Base-by-base conservation (phyloP, 2,329 filamentous ascomycete species). In the Drechslera avenae region DNA sequence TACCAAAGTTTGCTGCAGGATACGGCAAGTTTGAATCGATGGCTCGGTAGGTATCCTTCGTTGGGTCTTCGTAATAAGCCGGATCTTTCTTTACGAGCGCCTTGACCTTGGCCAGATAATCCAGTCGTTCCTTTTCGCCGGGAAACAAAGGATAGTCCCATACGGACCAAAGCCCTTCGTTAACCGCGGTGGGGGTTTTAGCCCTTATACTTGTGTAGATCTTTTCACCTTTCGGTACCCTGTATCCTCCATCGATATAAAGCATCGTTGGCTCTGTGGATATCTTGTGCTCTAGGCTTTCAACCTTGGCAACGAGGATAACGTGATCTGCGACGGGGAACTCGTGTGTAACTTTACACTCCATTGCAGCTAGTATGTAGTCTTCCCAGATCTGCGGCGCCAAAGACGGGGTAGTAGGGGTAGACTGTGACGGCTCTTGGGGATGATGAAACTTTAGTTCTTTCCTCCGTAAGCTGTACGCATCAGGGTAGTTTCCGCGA, bases 241-340 rank as follows among this genome's bases (percentile, higher is more conserved):
- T 59, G 30, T 66, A 72, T 3, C 44, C 43, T 21, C 70, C 66
- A 17, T 70, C 50, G 13, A 68, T 57, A 41, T 73, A 73, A 4
- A 62, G 36, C 2, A 73, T 52, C 3, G 63, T 59, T 14, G 54
- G 41, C 4, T 39, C 36, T 2, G 45, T 39, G 3, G 23, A 18
- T 12, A 14, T 17, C 16, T 21, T 56, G 1, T 34, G 21, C 6
- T 54, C 47, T 18, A 68, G 31, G 7, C 36, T 50, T 6, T 52
- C 49, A 14, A 81, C 72, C 39, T 72, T 67, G n/a, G 77, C 79
- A 43, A 81, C 71, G 1, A 78, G 68, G 17, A 82, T 72, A 26
- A 77, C 63, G 56, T 81, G 79, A 55, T 82, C 79, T 3, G 69
- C 76, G 31, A 81, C 71, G 8, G 62, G 48, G 3, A 79, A 53